Base-by-base conservation (phyloP, 2,329 filamentous ascomycete species). In the Pseudocercospora ulei region DNA sequence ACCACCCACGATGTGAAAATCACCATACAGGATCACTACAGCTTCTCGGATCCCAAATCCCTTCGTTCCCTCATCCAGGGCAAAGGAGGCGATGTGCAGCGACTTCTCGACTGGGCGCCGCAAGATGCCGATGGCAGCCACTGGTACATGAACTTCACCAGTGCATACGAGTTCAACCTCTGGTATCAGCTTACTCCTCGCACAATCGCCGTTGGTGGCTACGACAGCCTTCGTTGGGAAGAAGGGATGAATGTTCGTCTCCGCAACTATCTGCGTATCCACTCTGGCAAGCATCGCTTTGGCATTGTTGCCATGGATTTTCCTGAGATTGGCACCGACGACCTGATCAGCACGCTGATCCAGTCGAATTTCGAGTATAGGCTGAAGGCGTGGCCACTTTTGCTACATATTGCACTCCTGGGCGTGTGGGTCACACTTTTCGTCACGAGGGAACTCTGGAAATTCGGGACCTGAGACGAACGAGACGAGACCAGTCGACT, bases 11-110 rank as follows among this genome's bases (percentile, higher is more conserved):
- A 54, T 16, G 56, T 63, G 3, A 55, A 56, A 12, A 51, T 68
- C 27, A 64, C 62, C 6, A 57, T 69, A 5, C 66, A 69, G 56
- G 66, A 69, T 52, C 67, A 69, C 54, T 69, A 67, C 61, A 61
- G 59, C 44, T 66, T 62, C 47, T 51, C 60, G 0, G 47, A 60
- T 16, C 56, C 62, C 5, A 57, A 62, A 13, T 44, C 59, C 4
- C 57, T 69, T 9, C 52, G 60, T 1, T 51, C 57, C 2, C 53
- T 68, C n/a, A 55, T 69, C 4, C 44, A 49, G 3, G 58, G 51
- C 35, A 69, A 69, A 55, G 57, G 56, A 38, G 52, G 39, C 2
- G 60, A 59, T 45, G 63, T 69, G 3, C 50, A 54, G 13, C 47
- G 51, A 12, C 56, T 68, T 47, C 57, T 68, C 31, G 48, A 54